Conservation (phyloP, 306 rosid species). For the Castanopsis chinensis region DNA sequence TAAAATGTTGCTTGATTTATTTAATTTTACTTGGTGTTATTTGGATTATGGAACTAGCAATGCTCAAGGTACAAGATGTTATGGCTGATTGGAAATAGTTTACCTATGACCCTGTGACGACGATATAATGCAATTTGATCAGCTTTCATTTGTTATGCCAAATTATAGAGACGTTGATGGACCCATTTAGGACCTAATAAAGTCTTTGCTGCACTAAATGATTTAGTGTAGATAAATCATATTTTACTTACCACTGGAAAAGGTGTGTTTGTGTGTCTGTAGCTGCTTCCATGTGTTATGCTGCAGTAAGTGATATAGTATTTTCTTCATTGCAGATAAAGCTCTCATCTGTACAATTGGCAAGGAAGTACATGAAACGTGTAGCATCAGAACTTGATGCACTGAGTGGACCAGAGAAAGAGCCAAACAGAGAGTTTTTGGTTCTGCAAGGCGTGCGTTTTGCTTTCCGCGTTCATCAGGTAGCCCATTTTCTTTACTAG, state of each 20-base stretch:
- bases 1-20: background rate
- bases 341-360: conserved; percentile 91
- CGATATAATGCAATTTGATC: no score
- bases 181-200: no score
- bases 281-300: background rate
- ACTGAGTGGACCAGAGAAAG: conserved; percentile 76
- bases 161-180: no score
- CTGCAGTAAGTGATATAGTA: conserved; percentile 11
- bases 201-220: no score
- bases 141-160: no score
- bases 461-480: conserved; percentile 97
- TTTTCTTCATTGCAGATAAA: conserved; percentile 58
- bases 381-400: conserved; percentile 83
- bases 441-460: conserved; percentile 89
- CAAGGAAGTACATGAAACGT: conserved; percentile 87
- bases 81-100: no score
- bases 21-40: background rate
- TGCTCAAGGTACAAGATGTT: background rate
- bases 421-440: conserved; percentile 80
- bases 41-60: background rate
- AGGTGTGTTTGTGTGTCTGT: background rate
- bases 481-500: conserved; percentile 17
- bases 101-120: no score
- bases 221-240: background rate
- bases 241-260: background rate